These are phyloP conservation scores for Tremellales sp. DNA, from an alignment of 1,284 basidiomycete species.

Conservation along the genomic window DNA sequence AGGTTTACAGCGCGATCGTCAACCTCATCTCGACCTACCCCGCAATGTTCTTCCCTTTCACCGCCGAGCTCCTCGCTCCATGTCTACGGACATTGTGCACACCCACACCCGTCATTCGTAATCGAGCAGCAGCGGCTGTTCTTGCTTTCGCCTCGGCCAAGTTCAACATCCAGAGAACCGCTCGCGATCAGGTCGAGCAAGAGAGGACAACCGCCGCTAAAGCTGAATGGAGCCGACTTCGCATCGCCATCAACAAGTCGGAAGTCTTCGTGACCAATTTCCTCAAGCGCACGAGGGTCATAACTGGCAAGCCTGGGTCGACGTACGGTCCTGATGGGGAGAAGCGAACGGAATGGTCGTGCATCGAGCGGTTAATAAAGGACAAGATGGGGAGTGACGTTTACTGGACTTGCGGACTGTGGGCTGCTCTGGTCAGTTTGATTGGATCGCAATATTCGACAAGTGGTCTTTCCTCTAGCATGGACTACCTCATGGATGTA, in stretches of 20 bases:
- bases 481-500: slow-evolving; percentile 46
- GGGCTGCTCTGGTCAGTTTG: slow-evolving; percentile 40
- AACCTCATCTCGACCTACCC: slow-evolving; percentile 41
- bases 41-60: slow-evolving; percentile 31
- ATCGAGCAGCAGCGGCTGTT: slow-evolving; percentile 25
- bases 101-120: slow-evolving; percentile 18
- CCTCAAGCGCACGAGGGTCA: slow-evolving; percentile 17
- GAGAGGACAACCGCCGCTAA: slow-evolving; percentile 2
- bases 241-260: slow-evolving; percentile 14
- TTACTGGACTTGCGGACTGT: slow-evolving; percentile 45
- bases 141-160: slow-evolving; percentile 34
- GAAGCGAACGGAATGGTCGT: slow-evolving; percentile 34
- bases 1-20: slow-evolving; percentile 35
- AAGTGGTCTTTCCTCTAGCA: slow-evolving; percentile 21
- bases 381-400: slow-evolving; percentile 32
- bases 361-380: slow-evolving; percentile 30
- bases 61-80: slow-evolving; percentile 30
- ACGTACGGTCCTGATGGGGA: slow-evolving; percentile 22
- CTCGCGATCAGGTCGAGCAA: background rate
- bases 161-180: slow-evolving; percentile 8
- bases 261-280: slow-evolving; percentile 30
- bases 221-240: slow-evolving; percentile 21
- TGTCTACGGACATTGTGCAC: slow-evolving; percentile 27
- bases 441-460: slow-evolving; percentile 40
- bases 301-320: slow-evolving; percentile 8